phyloP scores from a whole-genome alignment of 371 early-diverging fungal species.

The Apophysomyces variabilis region DNA sequence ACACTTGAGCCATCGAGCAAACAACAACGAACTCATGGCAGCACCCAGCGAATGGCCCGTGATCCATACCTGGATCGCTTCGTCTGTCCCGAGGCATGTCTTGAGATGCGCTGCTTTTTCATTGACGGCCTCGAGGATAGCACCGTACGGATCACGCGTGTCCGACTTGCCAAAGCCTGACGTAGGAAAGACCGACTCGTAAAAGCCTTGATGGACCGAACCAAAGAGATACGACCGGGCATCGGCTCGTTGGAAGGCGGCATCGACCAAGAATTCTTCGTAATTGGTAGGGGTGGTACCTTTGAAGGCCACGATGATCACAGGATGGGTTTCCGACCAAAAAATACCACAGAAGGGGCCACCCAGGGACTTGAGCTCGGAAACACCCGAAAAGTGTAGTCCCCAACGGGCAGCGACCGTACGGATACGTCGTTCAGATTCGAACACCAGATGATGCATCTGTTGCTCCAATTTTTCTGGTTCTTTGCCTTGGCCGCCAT shows the following conservation, averaged over 20 bases:
- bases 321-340: conserved; percentile 43
- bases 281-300: conserved; percentile 38
- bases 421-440: conserved; percentile 28
- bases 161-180: conserved; percentile 18
- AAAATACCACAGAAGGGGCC: conserved; percentile 51
- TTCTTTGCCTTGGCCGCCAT: neutral
- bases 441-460: conserved; percentile 15
- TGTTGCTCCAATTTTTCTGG: conserved; percentile 2
- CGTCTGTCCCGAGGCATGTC: conserved; percentile 16
- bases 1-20: conserved; percentile 46
- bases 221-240: conserved; percentile 35
- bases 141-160: conserved; percentile 44
- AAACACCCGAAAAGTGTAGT: conserved; percentile 40
- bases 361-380: conserved; percentile 50
- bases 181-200: conserved; percentile 30
- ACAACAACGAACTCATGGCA: conserved; percentile 41
- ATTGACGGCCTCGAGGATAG: conserved; percentile 43
- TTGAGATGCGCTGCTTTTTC: conserved; percentile 29
- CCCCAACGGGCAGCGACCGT: conserved; percentile 26
- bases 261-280: conserved; percentile 42
- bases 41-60: conserved; percentile 56
- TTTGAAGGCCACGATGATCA: conserved; percentile 47
- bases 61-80: conserved; percentile 50
- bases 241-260: conserved; percentile 35
- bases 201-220: conserved; percentile 39